These are phyloP conservation scores for Gossypium lobatum DNA, from an alignment of 441 rosid genomes.

Conservation along the genomic window DNA sequence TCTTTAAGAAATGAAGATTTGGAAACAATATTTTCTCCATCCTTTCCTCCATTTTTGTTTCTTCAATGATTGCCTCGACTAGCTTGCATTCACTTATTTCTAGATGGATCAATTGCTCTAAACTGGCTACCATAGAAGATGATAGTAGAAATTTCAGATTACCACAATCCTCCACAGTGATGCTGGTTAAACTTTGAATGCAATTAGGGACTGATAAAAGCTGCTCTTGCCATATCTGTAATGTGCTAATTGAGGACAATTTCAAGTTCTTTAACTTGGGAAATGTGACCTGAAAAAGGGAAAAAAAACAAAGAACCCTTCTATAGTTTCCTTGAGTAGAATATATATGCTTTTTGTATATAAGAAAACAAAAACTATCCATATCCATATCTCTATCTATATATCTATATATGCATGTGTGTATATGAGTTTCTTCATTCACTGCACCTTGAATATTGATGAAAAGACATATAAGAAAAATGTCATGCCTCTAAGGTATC, in stretches of 20 bases:
- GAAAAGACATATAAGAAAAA: background rate
- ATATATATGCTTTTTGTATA: background rate
- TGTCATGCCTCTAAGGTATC: background rate
- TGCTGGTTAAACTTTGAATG: slow-evolving; percentile 5
- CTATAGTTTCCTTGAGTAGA: background rate
- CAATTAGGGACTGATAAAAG: background rate
- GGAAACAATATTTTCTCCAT: background rate
- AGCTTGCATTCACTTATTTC: slow-evolving; percentile 4
- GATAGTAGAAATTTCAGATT: slow-evolving; percentile 5
- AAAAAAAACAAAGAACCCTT: background rate
- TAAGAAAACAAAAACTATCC: background rate
- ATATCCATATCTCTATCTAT: background rate
- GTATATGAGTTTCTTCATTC: background rate
- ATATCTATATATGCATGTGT: background rate
- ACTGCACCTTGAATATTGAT: background rate
- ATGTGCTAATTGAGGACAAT: background rate
- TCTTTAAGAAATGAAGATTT: background rate
- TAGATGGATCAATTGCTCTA: background rate
- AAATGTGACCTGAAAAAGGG: background rate
- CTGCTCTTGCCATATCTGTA: slow-evolving; percentile 13
- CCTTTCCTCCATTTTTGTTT: background rate
- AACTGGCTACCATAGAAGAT: slow-evolving; percentile 3
- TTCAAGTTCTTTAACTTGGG: slow-evolving; percentile 3
- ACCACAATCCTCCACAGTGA: slow-evolving; percentile 10
- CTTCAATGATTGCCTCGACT: background rate